These are phyloP conservation scores for Lipomyces starkeyi DNA, from an alignment of 805 yeast species.

Conservation along the genomic window DNA sequence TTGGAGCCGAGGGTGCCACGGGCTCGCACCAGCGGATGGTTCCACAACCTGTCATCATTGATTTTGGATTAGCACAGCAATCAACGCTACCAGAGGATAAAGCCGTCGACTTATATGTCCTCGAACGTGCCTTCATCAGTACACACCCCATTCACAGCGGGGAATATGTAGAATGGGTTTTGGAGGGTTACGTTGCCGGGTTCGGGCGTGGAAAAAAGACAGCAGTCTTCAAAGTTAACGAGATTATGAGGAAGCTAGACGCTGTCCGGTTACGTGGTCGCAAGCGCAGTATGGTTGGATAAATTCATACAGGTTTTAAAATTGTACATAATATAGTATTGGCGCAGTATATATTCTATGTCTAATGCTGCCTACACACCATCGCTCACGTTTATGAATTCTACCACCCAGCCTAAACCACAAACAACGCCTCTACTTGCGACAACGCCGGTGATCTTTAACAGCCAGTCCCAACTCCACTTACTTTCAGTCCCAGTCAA, in stretches of 20 bases:
- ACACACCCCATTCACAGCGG: slow-evolving; percentile 83
- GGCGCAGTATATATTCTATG: background rate
- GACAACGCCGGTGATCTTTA: slow-evolving; percentile 30
- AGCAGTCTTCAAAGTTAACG: slow-evolving; percentile 41
- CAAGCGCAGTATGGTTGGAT: slow-evolving; percentile 93
- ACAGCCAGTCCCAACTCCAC: slow-evolving; percentile 35
- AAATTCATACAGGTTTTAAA: slow-evolving; percentile 11
- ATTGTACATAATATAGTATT: background rate
- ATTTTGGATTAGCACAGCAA: slow-evolving; percentile 86
- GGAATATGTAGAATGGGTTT: slow-evolving; percentile 68
- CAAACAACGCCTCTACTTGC: slow-evolving; percentile 36
- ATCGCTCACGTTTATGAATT: slow-evolving; percentile 10
- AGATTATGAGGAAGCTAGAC: slow-evolving; percentile 69
- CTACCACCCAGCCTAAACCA: slow-evolving; percentile 34
- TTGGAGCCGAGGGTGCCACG: slow-evolving; percentile 37
- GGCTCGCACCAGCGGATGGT: background rate
- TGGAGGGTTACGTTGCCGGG: slow-evolving; percentile 64
- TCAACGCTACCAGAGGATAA: slow-evolving; percentile 83
- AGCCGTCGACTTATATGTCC: slow-evolving; percentile 95
- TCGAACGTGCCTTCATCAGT: slow-evolving; percentile 88
- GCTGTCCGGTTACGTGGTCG: slow-evolving; percentile 92
- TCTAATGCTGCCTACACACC: background rate
- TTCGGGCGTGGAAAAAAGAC: slow-evolving; percentile 29
- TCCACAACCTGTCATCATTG: slow-evolving; percentile 68
- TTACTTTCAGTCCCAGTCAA: background rate